Percentiles rank a stretch among this genome's conserved stretches.
These are phyloP conservation scores for Coniochaeta pulveracea DNA, from an alignment of 2,329 filamentous ascomycete species.

Conservation along the genomic window DNA sequence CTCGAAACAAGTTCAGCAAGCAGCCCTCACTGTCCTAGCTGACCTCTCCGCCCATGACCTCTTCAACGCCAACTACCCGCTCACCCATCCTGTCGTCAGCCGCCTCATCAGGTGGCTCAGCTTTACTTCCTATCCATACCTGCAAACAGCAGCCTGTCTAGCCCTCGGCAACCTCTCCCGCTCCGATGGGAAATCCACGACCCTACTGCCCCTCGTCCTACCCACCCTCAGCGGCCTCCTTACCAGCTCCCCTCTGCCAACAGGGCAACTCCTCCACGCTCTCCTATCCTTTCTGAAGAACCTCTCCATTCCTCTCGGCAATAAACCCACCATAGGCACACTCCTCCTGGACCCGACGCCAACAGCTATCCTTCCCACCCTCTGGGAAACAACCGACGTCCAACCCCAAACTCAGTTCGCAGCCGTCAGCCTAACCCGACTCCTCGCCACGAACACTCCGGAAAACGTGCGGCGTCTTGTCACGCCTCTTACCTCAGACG, in stretches of 20 bases:
- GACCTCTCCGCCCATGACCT: slow-evolving; percentile 35
- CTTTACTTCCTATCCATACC: slow-evolving; percentile 21
- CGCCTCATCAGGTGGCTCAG: slow-evolving; percentile 29
- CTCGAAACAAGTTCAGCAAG: slow-evolving; percentile 34
- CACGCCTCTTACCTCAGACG: slow-evolving; percentile 23
- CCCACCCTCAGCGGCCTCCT: slow-evolving; percentile 26
- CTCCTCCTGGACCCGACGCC: slow-evolving; percentile 27
- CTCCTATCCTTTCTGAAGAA: slow-evolving; percentile 53
- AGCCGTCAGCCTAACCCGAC: slow-evolving; percentile 43
- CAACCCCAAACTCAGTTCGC: slow-evolving; percentile 48
- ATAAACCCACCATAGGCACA: slow-evolving; percentile 39
- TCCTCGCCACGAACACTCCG: slow-evolving; percentile 41
- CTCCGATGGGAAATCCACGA: slow-evolving; percentile 39
- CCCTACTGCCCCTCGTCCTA: slow-evolving; percentile 32
- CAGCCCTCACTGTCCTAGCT: slow-evolving; percentile 37
- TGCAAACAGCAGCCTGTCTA: slow-evolving; percentile 48
- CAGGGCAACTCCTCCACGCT: slow-evolving; percentile 41
- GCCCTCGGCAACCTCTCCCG: slow-evolving; percentile 51
- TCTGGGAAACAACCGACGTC: slow-evolving; percentile 37
- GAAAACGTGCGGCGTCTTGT: slow-evolving; percentile 41
- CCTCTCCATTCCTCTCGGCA: slow-evolving; percentile 43
- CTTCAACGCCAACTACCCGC: too few species aligned
- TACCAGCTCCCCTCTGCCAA: slow-evolving; percentile 10
- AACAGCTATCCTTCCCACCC: slow-evolving; percentile 31
- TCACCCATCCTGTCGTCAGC: slow-evolving; percentile 23